Percentiles rank a stretch among this genome's conserved stretches.
Evolutionary conservation across 2,329 filamentous ascomycete genomes (phyloP).

Genomic region (Microdochium nivale): DNA sequence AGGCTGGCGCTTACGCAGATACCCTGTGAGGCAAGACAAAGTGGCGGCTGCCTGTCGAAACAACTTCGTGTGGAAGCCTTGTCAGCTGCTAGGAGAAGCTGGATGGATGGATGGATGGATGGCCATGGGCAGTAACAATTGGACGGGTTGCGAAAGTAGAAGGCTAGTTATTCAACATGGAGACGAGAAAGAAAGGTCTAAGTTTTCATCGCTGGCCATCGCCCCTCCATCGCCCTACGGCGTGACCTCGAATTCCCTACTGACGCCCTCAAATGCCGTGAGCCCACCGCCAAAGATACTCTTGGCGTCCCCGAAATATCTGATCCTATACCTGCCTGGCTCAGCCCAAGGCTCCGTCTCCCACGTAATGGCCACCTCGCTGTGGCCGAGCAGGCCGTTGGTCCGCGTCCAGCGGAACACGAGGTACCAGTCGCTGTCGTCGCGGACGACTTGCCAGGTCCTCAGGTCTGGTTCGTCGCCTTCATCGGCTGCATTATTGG

Average conservation of each 20-base stretch:
- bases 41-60: too few relatives aligned
- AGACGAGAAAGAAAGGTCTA: too few relatives aligned
- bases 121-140: too few relatives aligned
- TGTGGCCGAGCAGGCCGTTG: constrained; percentile 61
- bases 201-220: too few relatives aligned
- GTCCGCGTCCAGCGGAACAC: constrained; percentile 72
- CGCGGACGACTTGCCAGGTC: constrained; percentile 58
- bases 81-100: too few relatives aligned
- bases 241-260: constrained; percentile 45
- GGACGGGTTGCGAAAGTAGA: too few relatives aligned
- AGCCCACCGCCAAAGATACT: constrained; percentile 47
- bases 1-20: too few relatives aligned
- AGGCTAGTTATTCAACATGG: too few relatives aligned
- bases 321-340: constrained; percentile 62
- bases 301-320: constrained; percentile 78
- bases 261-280: constrained; percentile 59
- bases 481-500: not conserved
- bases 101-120: too few relatives aligned
- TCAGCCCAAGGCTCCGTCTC: constrained; percentile 54
- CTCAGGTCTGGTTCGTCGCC: not conserved
- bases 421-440: constrained; percentile 75
- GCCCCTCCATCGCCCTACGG: too few relatives aligned
- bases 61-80: too few relatives aligned
- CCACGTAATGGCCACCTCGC: constrained; percentile 70
- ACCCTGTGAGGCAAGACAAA: too few relatives aligned